Evolutionary conservation across 2,329 filamentous ascomycete genomes (phyloP).

Genomic region (Ophiostoma novo-ulmi): DNA sequence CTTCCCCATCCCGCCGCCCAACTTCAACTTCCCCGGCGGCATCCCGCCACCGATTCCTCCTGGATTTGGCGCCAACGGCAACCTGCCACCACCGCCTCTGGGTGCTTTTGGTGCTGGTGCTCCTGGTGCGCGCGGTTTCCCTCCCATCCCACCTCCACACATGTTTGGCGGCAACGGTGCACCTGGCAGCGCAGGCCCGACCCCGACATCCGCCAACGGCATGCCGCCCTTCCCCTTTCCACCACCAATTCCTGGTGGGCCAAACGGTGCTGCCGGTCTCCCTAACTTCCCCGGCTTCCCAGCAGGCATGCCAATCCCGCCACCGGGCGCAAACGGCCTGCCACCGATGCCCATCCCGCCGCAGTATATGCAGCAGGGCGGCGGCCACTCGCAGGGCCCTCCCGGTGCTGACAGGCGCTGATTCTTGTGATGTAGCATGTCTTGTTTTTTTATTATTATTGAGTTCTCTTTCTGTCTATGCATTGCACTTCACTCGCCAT

Average conservation of each 20-base stretch:
- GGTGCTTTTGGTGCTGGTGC: neutral
- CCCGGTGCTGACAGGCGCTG: slow-evolving; percentile 34
- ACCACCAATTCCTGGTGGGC: slow-evolving; percentile 21
- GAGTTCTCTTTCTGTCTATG: neutral
- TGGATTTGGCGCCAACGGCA: slow-evolving; percentile 14
- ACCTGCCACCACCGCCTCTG: slow-evolving; percentile 6
- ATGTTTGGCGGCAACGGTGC: slow-evolving; percentile 4
- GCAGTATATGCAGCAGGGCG: slow-evolving; percentile 36
- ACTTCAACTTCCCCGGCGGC: slow-evolving; percentile 36
- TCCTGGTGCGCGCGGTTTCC: slow-evolving; percentile 14
- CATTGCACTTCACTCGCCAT: neutral
- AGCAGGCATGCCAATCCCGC: slow-evolving; percentile 40
- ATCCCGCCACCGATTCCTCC: slow-evolving; percentile 30
- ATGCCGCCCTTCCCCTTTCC: slow-evolving; percentile 49
- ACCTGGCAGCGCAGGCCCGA: slow-evolving; percentile 17
- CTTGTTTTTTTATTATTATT: neutral
- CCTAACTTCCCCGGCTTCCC: slow-evolving; percentile 35
- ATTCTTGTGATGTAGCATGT: slow-evolving; percentile 11
- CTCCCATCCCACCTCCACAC: neutral
- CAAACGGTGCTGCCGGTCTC: slow-evolving; percentile 34
- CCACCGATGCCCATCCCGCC: slow-evolving; percentile 37
- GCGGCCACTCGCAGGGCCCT: slow-evolving; percentile 29
- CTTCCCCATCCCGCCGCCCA: slow-evolving; percentile 38
- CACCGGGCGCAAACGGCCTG: slow-evolving; percentile 33
- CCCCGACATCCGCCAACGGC: slow-evolving; percentile 29